Percentiles rank a stretch among this genome's conserved stretches.
Conservation (phyloP, 179 eudicot species). For the Beta corolliflora region DNA sequence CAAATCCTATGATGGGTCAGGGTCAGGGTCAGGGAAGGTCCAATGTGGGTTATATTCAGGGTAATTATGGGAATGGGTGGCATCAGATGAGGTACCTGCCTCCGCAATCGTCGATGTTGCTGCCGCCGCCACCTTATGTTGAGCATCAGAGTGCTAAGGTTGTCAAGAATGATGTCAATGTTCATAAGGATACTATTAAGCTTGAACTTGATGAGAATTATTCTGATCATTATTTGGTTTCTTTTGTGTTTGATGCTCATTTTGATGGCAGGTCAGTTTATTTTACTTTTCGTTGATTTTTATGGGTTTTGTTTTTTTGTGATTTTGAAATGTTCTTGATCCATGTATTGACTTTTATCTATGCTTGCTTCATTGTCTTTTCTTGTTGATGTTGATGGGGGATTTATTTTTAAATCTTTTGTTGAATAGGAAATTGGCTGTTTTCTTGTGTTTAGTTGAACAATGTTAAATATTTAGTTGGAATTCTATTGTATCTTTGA, state of each 20-base stretch:
- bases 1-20: slow-evolving; percentile 31
- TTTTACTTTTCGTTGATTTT: background rate
- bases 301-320: background rate
- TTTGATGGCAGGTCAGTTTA: slow-evolving; percentile 70
- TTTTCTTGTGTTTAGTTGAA: background rate
- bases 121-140: slow-evolving; percentile 51
- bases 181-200: slow-evolving; percentile 65
- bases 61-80: slow-evolving; percentile 44
- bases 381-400: slow-evolving; percentile 4
- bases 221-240: slow-evolving; percentile 62
- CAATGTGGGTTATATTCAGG: slow-evolving; percentile 31
- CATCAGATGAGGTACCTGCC: slow-evolving; percentile 33
- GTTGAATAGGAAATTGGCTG: background rate
- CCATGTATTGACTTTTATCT: background rate
- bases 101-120: slow-evolving; percentile 14
- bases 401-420: background rate
- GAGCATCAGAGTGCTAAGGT: slow-evolving; percentile 79
- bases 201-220: slow-evolving; percentile 51
- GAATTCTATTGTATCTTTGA: background rate
- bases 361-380: background rate
- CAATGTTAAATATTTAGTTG: background rate
- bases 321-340: background rate
- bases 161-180: slow-evolving; percentile 84
- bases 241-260: slow-evolving; percentile 73
- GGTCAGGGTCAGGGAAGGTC: background rate